phyloP scores from a whole-genome alignment of 805 yeast genomes.

The Barnettozyma vustinii region DNA sequence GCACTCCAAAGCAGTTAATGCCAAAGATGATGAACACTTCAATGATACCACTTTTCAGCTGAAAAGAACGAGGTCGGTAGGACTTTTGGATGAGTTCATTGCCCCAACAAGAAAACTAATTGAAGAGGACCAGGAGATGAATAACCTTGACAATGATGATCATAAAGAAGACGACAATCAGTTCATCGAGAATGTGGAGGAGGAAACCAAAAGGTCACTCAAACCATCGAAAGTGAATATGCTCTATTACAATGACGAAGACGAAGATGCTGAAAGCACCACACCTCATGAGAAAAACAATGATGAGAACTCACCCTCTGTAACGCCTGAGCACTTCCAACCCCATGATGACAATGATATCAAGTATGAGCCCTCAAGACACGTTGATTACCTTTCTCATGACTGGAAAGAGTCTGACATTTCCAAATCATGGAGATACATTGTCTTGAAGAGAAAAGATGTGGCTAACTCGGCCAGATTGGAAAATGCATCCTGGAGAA shows the following conservation, averaged over 20 bases:
- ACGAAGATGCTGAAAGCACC: conserved; percentile 15
- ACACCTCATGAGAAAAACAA: conserved; percentile 22
- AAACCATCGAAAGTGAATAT: conserved; percentile 14
- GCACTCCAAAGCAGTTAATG: conserved; percentile 47
- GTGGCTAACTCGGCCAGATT: conserved; percentile 77
- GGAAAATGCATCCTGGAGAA: conserved; percentile 94
- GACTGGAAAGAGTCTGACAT: conserved; percentile 94
- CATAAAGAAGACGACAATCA: conserved; percentile 16
- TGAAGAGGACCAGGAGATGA: conserved; percentile 25
- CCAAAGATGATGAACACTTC: conserved; percentile 66
- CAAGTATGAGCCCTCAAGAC: conserved; percentile 74
- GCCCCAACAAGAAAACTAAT: conserved; percentile 39
- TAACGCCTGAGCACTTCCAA: conserved; percentile 18
- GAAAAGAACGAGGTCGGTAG: conserved; percentile 79
- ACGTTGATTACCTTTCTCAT: conserved; percentile 92
- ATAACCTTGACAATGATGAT: conserved; percentile 6
- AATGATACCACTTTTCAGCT: conserved; percentile 64
- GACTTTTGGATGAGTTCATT: conserved; percentile 66
- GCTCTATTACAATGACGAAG: conserved; percentile 12
- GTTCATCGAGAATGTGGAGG: conserved; percentile 22
- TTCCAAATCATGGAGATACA: conserved; percentile 92
- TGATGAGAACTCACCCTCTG: conserved; percentile 29
- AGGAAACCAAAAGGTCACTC: conserved; percentile 7
- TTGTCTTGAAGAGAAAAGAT: conserved; percentile 74
- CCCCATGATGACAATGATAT: conserved; percentile 82